Evolutionary conservation across 2,329 filamentous ascomycete genomes (phyloP), one percentile per base, ranked within the genome.

Genomic region (Alternaria sp.): DNA sequence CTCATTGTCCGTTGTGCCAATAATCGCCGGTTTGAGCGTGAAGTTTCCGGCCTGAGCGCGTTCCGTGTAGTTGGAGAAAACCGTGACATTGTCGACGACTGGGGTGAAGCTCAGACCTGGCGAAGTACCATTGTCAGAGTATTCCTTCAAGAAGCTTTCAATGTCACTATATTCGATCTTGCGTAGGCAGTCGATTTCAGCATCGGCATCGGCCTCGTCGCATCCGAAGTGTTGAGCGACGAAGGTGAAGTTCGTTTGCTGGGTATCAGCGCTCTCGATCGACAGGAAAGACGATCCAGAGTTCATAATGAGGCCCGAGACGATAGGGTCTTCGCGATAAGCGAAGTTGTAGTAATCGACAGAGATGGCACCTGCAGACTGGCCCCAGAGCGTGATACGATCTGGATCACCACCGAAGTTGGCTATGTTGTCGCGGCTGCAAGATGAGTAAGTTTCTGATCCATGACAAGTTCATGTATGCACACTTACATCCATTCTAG

Each of bases 261-360:
- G 57, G 8, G 63, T 43, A 43, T 78, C 76, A 11, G 57, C 30
- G 8, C 44, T 68, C 3, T 11, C 40, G n/a, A 72, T 50, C 1
- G 49, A 44, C 13, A 73, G 43, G 4, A 67, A 60, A 3, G 71
- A 61, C n/a, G 52, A 69, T 11, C 74, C 73, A 21, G 73, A 75
- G 50, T 72, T 61, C 67, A 74, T 68, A 21, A 77, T 76, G 19
- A 73, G 50, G 44, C 67, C 63, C 6, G 65, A 63, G 5, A 74
- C 80, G 23, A 87, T 87, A 6, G 85, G 83, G 45, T 87, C 83
- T 0, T 82, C 59, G 3, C 68, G 67, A 51, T 83, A 85, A 4
- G 85, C 83, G 55, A 85, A 86, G 6, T 82, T 79, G 76, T 82
- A 85, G 69, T 82, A 81, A 65, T 86, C 84, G 0, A 82, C 81